Base-by-base conservation (phyloP, 495 filamentous ascomycete species). In the Chaetomium tenue region DNA sequence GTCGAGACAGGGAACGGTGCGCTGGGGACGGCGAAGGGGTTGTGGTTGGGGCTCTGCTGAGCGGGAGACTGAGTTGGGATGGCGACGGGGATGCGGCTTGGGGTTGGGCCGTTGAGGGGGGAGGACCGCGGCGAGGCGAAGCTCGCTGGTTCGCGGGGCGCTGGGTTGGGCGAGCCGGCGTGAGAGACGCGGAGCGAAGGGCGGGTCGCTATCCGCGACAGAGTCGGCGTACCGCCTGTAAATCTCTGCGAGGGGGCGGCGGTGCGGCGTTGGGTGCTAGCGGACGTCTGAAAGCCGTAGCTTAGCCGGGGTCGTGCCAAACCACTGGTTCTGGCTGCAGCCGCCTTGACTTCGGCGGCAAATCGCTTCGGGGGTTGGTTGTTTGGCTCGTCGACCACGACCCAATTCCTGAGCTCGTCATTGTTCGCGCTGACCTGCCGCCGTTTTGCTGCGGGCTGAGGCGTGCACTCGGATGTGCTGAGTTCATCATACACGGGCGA, bases 361-460 rank as follows among this genome's bases (percentile, higher is more conserved):
- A 73, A 72, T 6, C 60, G 57, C 63, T 46, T 63, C 37, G 44
- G 62, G 33, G 66, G 47, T 39, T 66, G 72, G 30, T 77, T 74
- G 47, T 60, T 60, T 15, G 67, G 67, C 12, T 71, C 68, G 39
- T 82, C 82, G n/a, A 96, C 86, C 63, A 96, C 78, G 12, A 96
- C 88, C 91, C 91, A 96, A 69, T 82, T 88, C 65, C 79, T 79
- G 48, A 86, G 80, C 59, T 87, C 88, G 33, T 84, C 86, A 68
- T 73, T 78, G 65, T 74, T 77, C 26, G 69, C 67, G 46, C 74
- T 77, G 16, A 84, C 78, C 54, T 84, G 82, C 26, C 83, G 75
- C 60, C 83, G 75, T 63, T 86, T 86, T 16, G 78, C 71, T 0
- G 81, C 77, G 20, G 80, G 79, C 15, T 63, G 61, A 9, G 82